These are phyloP conservation scores for Anastatica hierochuntica DNA, from an alignment of 345 rosid species.

Conservation along the genomic window DNA sequence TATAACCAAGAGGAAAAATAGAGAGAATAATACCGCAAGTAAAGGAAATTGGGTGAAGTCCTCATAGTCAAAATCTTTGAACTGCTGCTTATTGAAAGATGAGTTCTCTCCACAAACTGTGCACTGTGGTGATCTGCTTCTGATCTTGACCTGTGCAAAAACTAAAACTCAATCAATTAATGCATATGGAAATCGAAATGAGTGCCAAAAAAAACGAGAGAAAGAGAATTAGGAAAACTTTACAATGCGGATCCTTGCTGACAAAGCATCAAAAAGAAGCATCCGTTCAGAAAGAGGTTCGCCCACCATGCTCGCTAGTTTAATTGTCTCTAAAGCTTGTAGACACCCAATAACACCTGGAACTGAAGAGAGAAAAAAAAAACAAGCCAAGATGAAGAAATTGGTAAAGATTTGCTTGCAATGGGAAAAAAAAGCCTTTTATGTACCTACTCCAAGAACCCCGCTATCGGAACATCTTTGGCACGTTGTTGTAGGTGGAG, in stretches of 20 bases:
- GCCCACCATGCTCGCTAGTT: constrained; percentile 74
- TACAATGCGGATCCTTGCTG: constrained; percentile 75
- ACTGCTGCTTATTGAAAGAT: constrained; percentile 40
- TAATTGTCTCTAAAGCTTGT: constrained; percentile 91
- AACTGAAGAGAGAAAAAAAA: constrained; percentile 33
- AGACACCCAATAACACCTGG: constrained; percentile 95
- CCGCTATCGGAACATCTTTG: constrained; percentile 88
- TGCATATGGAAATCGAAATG: background rate
- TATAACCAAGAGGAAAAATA: background rate
- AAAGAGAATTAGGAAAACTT: too few relatives aligned
- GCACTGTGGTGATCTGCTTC: constrained; percentile 65
- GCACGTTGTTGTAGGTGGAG: constrained; percentile 78
- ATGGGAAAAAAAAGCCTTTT: background rate
- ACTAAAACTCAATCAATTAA: background rate
- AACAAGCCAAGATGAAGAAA: background rate
- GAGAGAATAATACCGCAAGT: constrained; percentile 31
- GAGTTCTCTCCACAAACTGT: constrained; percentile 68
- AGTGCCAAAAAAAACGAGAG: background rate
- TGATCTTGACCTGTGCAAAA: constrained; percentile 59
- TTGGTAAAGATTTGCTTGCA: background rate
- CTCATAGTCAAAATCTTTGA: constrained; percentile 75
- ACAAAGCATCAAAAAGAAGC: constrained; percentile 90
- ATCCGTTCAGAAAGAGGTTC: constrained; percentile 81
- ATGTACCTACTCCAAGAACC: constrained; percentile 78
- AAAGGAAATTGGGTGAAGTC: constrained; percentile 74